Conservation (phyloP, 2,329 filamentous ascomycete genomes). For the Epichloe typhina region DNA sequence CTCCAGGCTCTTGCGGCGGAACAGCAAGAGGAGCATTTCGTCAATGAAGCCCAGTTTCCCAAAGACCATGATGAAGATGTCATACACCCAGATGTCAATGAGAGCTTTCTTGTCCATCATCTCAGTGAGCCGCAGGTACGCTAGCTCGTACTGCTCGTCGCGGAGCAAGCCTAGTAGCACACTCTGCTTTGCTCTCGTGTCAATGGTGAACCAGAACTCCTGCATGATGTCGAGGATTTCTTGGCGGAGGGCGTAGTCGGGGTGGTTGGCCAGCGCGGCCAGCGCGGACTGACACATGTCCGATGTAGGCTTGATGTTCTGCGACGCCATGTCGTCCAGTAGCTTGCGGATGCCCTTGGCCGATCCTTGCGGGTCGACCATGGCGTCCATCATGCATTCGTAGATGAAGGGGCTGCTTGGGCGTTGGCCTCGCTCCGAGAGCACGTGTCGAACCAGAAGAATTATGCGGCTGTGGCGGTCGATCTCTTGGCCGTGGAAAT, state of each 20-base stretch:
- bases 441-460: slow-evolving; percentile 41
- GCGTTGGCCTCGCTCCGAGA: slow-evolving; percentile 39
- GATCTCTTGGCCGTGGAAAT: slow-evolving; percentile 8
- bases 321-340: slow-evolving; percentile 57
- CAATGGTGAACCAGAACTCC: slow-evolving; percentile 43
- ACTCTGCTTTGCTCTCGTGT: slow-evolving; percentile 49
- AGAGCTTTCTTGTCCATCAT: slow-evolving; percentile 44
- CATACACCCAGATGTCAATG: slow-evolving; percentile 62
- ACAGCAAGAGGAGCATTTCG: slow-evolving; percentile 58
- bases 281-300: slow-evolving; percentile 60
- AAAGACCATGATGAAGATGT: slow-evolving; percentile 63
- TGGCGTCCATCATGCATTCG: slow-evolving; percentile 60
- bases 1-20: slow-evolving; percentile 32
- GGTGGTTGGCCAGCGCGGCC: slow-evolving; percentile 65
- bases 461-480: slow-evolving; percentile 18
- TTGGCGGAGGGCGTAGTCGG: slow-evolving; percentile 66
- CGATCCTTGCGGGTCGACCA: slow-evolving; percentile 55
- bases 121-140: slow-evolving; percentile 54
- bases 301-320: slow-evolving; percentile 49
- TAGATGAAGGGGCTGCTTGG: slow-evolving; percentile 52
- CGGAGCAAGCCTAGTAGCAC: slow-evolving; percentile 63
- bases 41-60: slow-evolving; percentile 61
- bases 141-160: slow-evolving; percentile 73
- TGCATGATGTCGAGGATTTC: slow-evolving; percentile 63
- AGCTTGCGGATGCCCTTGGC: slow-evolving; percentile 47